Evolutionary conservation across 169 alveolate genomes (phyloP), one percentile per base, ranked within the genome.

Genomic region (Cryptosporidium felis): DNA sequence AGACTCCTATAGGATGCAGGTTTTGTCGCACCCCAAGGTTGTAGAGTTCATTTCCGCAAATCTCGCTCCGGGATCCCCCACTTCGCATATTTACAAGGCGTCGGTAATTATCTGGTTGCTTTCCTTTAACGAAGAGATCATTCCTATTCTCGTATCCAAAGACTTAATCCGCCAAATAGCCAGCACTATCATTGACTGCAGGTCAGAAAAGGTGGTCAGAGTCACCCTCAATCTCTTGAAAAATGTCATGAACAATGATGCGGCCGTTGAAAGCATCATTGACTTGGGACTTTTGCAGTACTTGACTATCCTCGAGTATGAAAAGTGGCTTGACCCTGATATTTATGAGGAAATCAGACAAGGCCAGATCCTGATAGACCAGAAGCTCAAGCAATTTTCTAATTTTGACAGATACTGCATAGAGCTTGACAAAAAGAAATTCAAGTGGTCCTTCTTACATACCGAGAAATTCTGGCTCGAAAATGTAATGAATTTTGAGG

Each of bases 381-480:
- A 90, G 80, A 90, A 93, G 34, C 89, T 91, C 18, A 88, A 90
- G 16, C 92, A 63, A 36, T 80, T 49, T 44, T 90, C 91, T 79
- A 93, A 93, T 60, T 92, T 92, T 59, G 96, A 93, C 49, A 41
- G 96, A 30, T 93, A 93, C 49, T 91, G 92, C 58, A 80, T 82
- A 42, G 96, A 93, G 46, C 89, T 93, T 44, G 88, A 92, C 47
- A 91, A 89, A 23, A 94, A 94, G 14, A 82, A 82, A 45, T 82
- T 93, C 38, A 93, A 90, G 56, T 92, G 96, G 95, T 93, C 96
- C 23, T 66, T 91, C 38, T 42, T 93, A 74, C 96, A 93, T 56
- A 90, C 95, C n/a, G 96, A 93, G 60, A 91, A 93, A 60, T 93
- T 93, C 63, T 93, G 96, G 96, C 88, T 90, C 42, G 92, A 89